phyloP scores from a whole-genome alignment of 129 eudicot species.

The Escallonia herrerae region DNA sequence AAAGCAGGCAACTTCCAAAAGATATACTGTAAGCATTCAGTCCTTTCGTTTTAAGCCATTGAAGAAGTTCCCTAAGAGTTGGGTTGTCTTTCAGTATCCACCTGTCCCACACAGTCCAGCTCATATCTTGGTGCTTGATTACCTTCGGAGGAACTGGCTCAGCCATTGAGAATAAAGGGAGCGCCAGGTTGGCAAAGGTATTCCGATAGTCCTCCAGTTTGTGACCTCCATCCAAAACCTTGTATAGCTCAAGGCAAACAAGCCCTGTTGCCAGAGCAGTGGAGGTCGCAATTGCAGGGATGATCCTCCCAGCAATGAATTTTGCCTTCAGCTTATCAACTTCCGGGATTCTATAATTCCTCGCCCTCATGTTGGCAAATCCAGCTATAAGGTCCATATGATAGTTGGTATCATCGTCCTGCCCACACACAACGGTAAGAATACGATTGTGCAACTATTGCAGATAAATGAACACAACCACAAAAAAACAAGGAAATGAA shows the following conservation, averaged over 20 bases:
- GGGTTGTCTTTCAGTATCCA: conserved; percentile 80
- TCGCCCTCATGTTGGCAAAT: conserved; percentile 96
- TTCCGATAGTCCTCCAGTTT: conserved; percentile 86
- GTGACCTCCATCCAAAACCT: conserved; percentile 72
- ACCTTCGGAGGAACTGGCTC: conserved; percentile 96
- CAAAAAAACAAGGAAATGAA: not conserved
- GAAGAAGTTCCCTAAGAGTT: conserved; percentile 57
- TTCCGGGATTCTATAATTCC: conserved; percentile 94
- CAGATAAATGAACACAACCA: not conserved
- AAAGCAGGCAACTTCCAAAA: conserved; percentile 78
- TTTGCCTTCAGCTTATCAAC: conserved; percentile 95
- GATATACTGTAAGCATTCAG: conserved; percentile 87
- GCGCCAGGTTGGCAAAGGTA: conserved; percentile 94
- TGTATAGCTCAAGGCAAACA: conserved; percentile 90
- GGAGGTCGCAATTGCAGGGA: conserved; percentile 97
- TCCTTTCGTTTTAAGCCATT: conserved; percentile 75
- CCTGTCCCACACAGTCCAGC: conserved; percentile 97
- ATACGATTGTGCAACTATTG: not conserved
- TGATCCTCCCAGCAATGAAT: conserved; percentile 92
- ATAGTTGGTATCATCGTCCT: conserved; percentile 91
- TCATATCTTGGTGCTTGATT: conserved; percentile 75
- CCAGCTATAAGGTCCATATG: conserved; percentile 95
- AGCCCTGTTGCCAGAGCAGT: conserved; percentile 97
- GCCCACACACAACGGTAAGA: conserved; percentile 10
- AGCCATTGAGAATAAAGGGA: conserved; percentile 91